These are phyloP conservation scores for Parastagonospora nodorum DNA, from an alignment of 2,329 filamentous ascomycete species.

Conservation along the genomic window DNA sequence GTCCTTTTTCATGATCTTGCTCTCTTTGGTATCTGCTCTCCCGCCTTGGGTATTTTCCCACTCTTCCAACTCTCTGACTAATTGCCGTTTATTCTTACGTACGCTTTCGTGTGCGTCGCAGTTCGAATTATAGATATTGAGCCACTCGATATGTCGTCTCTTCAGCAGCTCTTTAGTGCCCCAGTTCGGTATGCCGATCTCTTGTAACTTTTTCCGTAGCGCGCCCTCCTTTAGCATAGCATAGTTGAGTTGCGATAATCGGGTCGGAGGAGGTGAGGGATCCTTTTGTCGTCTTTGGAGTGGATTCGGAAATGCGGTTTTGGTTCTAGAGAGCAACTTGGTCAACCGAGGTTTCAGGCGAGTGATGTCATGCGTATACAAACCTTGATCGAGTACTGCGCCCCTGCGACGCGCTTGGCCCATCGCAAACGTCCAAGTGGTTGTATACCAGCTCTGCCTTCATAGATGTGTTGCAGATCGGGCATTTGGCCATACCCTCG, in stretches of 20 bases:
- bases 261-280: constrained; percentile 46
- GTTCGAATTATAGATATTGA: constrained; percentile 96
- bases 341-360: constrained; percentile 10
- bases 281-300: constrained; percentile 39
- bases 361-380: constrained; percentile 7
- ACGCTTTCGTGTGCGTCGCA: constrained; percentile 77
- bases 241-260: constrained; percentile 80
- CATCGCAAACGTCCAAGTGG: constrained; percentile 76
- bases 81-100: constrained; percentile 66
- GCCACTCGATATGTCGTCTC: constrained; percentile 86
- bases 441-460: constrained; percentile 75
- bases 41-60: constrained; percentile 88
- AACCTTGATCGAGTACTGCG: constrained; percentile 41
- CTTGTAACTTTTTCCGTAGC: constrained; percentile 79
- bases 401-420: constrained; percentile 34
- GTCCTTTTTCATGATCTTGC: constrained; percentile 76
- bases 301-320: constrained; percentile 23
- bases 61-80: constrained; percentile 77
- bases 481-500: constrained; percentile 81
- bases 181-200: constrained; percentile 75
- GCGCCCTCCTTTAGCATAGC: constrained; percentile 79
- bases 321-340: constrained; percentile 16
- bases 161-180: constrained; percentile 75
- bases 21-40: constrained; percentile 48
- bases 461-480: constrained; percentile 80